These are phyloP conservation scores for Cystobasidium slooffiae DNA, from an alignment of 1,284 basidiomycete species.

Conservation along the genomic window DNA sequence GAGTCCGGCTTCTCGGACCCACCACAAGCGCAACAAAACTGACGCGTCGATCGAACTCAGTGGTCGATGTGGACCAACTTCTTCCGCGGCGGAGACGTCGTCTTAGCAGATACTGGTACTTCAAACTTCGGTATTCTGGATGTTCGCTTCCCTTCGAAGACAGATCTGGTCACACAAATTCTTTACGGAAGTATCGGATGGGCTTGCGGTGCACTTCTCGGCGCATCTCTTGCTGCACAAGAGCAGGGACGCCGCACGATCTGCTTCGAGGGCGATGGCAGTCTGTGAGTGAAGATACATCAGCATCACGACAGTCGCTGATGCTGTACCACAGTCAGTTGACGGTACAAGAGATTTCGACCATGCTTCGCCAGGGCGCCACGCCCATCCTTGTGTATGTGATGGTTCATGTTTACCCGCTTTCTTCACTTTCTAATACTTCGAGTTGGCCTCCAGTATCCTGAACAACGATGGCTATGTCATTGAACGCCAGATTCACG, in stretches of 20 bases:
- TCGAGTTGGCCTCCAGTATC: conserved; percentile 57
- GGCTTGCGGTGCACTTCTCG: conserved; percentile 71
- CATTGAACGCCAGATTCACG: conserved; percentile 81
- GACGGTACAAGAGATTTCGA: conserved; percentile 62
- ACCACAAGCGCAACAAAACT: conserved; percentile 60
- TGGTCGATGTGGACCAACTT: conserved; percentile 83
- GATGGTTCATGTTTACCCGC: neutral
- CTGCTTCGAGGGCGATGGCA: conserved; percentile 76
- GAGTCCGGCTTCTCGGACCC: conserved; percentile 65
- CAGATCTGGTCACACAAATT: conserved; percentile 73
- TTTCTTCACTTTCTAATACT: neutral
- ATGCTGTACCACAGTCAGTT: conserved; percentile 42
- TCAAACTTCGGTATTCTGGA: conserved; percentile 75
- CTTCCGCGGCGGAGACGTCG: conserved; percentile 68
- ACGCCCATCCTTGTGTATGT: conserved; percentile 53
- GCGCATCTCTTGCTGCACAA: conserved; percentile 74
- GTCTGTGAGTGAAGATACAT: conserved; percentile 19
- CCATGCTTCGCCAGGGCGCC: conserved; percentile 71
- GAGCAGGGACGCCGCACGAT: conserved; percentile 40
- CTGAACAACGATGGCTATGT: conserved; percentile 89
- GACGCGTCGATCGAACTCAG: conserved; percentile 20
- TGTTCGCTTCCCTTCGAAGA: conserved; percentile 70
- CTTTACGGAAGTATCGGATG: conserved; percentile 87
- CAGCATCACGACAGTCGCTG: conserved; percentile 58
- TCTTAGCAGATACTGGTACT: conserved; percentile 60